Conservation (phyloP, 2,329 filamentous ascomycete species). For the Cordyceps cicadae region DNA sequence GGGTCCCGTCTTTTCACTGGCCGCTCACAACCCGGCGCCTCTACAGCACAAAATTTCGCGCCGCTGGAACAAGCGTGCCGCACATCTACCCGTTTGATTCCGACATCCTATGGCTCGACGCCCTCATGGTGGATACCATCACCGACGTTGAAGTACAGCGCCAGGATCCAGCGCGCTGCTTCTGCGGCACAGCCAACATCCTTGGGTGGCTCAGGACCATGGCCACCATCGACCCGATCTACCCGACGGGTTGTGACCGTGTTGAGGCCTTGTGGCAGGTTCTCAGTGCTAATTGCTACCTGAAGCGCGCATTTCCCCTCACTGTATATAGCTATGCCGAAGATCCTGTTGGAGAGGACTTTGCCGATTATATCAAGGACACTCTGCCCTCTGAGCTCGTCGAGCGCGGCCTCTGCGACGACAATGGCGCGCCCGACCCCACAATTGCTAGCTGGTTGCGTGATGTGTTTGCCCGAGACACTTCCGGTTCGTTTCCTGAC, state of each 20-base stretch:
- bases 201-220: not conserved
- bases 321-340: constrained; percentile 7
- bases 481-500: constrained; percentile 1
- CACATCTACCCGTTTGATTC: constrained; percentile 1
- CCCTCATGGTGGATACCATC: constrained; percentile 2
- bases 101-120: not conserved
- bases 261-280: constrained; percentile 11
- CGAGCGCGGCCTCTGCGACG: not conserved
- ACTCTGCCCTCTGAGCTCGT: not conserved
- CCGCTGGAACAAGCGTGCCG: not conserved
- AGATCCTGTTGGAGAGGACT: constrained; percentile 7
- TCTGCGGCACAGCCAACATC: constrained; percentile 1
- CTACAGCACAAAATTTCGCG: constrained; percentile 5
- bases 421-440: not conserved
- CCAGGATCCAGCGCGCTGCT: not conserved
- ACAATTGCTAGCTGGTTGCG: not conserved
- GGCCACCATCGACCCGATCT: not conserved
- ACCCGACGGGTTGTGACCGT: constrained; percentile 8
- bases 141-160: not conserved
- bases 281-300: constrained; percentile 9
- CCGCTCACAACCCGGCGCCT: not conserved
- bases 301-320: constrained; percentile 6
- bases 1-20: constrained; percentile 12
- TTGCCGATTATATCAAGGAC: constrained; percentile 5
- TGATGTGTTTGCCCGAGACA: not conserved